Percentiles rank a stretch among this genome's conserved stretches.
These are phyloP conservation scores for Setaria viridis DNA, from an alignment of 202 grass and related monocot species.

Conservation along the genomic window DNA sequence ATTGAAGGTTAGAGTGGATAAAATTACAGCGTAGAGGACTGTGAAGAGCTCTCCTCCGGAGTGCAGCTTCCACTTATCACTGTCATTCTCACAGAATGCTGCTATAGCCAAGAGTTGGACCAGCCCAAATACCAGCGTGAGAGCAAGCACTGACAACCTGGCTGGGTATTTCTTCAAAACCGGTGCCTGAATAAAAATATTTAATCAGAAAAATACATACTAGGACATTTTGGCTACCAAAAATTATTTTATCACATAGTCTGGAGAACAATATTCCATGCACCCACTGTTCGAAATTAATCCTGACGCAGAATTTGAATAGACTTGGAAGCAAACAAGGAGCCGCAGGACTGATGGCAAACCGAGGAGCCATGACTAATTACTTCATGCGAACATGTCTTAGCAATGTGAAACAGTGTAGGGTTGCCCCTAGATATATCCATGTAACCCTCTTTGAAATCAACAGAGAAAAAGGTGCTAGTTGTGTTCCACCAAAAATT, in stretches of 20 bases:
- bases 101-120: constrained; percentile 67
- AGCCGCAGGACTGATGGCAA: too few relatives aligned
- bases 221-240: background rate
- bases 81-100: constrained; percentile 59
- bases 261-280: background rate
- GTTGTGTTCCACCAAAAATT: too few relatives aligned
- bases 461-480: too few relatives aligned
- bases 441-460: too few relatives aligned
- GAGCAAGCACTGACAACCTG: constrained; percentile 60
- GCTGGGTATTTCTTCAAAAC: constrained; percentile 73
- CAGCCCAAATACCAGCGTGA: constrained; percentile 65
- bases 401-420: too few relatives aligned
- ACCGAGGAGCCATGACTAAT: too few relatives aligned
- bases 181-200: constrained; percentile 53
- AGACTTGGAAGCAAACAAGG: too few relatives aligned
- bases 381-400: too few relatives aligned
- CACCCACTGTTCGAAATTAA: too few relatives aligned
- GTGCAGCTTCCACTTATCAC: constrained; percentile 68
- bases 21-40: constrained; percentile 76
- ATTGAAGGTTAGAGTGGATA: background rate
- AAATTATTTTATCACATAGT: background rate
- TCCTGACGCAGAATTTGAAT: too few relatives aligned
- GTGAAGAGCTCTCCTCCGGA: constrained; percentile 72
- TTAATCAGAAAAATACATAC: background rate
- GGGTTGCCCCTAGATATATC: too few relatives aligned